Conservation (phyloP, 164 flowering plant species). For the Aristolochia contorta region DNA sequence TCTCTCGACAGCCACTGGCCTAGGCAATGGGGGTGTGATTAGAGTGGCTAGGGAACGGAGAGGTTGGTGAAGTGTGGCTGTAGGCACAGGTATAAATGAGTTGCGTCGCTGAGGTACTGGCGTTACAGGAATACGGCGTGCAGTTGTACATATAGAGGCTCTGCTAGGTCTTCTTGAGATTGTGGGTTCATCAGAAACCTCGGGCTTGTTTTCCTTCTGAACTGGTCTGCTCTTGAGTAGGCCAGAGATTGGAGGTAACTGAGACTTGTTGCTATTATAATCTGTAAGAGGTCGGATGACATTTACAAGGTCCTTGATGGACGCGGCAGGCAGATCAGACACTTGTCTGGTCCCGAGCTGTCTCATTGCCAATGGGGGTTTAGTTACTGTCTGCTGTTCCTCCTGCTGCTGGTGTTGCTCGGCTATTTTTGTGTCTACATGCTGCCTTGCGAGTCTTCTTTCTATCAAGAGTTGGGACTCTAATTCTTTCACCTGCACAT, state of each 20-base stretch:
- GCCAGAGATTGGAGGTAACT: constrained; percentile 19
- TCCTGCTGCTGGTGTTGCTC: constrained; percentile 37
- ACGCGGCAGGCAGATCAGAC: constrained; percentile 16
- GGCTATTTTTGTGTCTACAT: constrained; percentile 72
- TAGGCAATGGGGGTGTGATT: constrained; percentile 4
- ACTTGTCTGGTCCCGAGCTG: constrained; percentile 28
- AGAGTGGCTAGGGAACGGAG: not conserved
- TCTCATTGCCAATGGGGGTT: constrained; percentile 39
- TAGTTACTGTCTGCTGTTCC: constrained; percentile 28
- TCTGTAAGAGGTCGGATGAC: constrained; percentile 30
- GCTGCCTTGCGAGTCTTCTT: constrained; percentile 85
- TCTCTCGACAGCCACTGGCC: constrained; percentile 22
- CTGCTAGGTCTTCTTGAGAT: constrained; percentile 49
- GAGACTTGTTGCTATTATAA: constrained; percentile 26
- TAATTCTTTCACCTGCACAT: constrained; percentile 74
- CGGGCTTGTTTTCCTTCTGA: constrained; percentile 73
- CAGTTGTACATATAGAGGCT: constrained; percentile 52
- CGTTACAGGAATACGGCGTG: constrained; percentile 21
- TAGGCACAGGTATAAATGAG: constrained; percentile 67
- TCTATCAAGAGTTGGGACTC: constrained; percentile 80
- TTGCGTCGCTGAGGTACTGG: constrained; percentile 48
- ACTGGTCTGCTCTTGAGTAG: constrained; percentile 21
- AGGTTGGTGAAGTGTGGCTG: constrained; percentile 17
- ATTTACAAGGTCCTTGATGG: constrained; percentile 25
- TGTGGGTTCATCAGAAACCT: constrained; percentile 23